These are phyloP conservation scores for Penicillium waksmanii DNA, from an alignment of 495 filamentous ascomycete species.

Conservation along the genomic window DNA sequence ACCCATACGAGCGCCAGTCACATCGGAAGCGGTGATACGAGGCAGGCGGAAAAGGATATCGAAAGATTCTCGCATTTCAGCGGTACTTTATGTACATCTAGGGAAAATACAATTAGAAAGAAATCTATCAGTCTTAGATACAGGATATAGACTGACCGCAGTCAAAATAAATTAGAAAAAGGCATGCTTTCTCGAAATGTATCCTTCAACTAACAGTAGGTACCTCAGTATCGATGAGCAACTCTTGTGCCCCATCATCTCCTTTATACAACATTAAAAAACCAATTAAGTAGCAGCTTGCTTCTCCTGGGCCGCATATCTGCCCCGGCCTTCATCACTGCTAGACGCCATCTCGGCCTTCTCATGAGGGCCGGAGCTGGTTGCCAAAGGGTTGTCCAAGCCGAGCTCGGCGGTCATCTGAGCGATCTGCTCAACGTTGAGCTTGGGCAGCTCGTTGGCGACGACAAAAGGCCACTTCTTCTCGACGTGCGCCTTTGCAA, in stretches of 20 bases:
- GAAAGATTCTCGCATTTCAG: too few relatives aligned
- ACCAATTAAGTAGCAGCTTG: background rate
- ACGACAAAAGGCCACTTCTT: conserved; percentile 41
- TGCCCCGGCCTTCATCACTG: conserved; percentile 27
- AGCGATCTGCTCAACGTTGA: conserved; percentile 35
- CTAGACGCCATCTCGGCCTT: conserved; percentile 39
- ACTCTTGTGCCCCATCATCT: background rate
- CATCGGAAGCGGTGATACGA: too few relatives aligned
- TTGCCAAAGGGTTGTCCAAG: conserved; percentile 15
- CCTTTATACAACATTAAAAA: background rate
- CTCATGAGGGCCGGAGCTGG: conserved; percentile 26
- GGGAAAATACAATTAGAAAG: background rate
- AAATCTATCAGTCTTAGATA: background rate
- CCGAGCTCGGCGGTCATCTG: conserved; percentile 36
- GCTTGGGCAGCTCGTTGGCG: conserved; percentile 42
- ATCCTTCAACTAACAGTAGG: background rate
- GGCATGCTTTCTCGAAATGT: conserved; percentile 1
- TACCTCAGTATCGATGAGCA: background rate
- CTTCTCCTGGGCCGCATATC: background rate
- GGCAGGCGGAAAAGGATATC: too few relatives aligned
- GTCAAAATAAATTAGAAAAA: background rate
- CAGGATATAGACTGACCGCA: background rate
- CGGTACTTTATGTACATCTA: background rate
- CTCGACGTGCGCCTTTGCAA: conserved; percentile 47
- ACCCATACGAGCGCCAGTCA: too few relatives aligned